These are phyloP conservation scores for Fusarium devonianum DNA, from an alignment of 2,329 filamentous ascomycete species.

Conservation along the genomic window DNA sequence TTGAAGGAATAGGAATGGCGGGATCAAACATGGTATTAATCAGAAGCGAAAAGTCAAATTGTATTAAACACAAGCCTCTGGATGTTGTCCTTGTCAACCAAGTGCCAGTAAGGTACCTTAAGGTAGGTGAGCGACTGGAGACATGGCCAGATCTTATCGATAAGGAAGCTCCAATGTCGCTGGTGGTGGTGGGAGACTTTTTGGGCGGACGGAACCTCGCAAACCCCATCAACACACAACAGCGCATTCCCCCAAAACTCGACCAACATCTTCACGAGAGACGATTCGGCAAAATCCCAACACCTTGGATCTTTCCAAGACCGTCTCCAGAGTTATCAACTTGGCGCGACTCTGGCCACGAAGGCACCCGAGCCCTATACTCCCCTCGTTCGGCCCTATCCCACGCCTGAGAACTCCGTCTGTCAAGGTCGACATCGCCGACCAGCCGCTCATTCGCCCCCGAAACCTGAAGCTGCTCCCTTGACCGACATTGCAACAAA, in stretches of 20 bases:
- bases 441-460: slow-evolving; percentile 10
- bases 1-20: too few species aligned
- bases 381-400: slow-evolving; percentile 31
- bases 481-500: too few species aligned
- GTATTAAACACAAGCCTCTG: too few species aligned
- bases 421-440: slow-evolving; percentile 14
- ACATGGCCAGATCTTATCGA: slow-evolving; percentile 42
- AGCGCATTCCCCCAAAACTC: slow-evolving; percentile 27
- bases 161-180: slow-evolving; percentile 39
- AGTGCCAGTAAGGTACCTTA: too few species aligned
- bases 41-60: too few species aligned
- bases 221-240: slow-evolving; percentile 38
- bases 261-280: slow-evolving; percentile 8
- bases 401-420: slow-evolving; percentile 21
- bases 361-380: slow-evolving; percentile 13
- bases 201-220: slow-evolving; percentile 32
- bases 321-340: slow-evolving; percentile 2
- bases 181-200: slow-evolving; percentile 33
- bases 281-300: background rate
- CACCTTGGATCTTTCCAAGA: slow-evolving; percentile 8
- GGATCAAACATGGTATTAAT: too few species aligned
- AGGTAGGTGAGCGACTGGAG: background rate
- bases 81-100: too few species aligned
- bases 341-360: slow-evolving; percentile 10
- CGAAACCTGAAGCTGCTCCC: background rate